A percentile compares a stretch with the other conserved stretches of the same genome.
These are phyloP conservation scores for Neoboletus brunneissimus DNA, from an alignment of 768 basidiomycete genomes.

Conservation along the genomic window DNA sequence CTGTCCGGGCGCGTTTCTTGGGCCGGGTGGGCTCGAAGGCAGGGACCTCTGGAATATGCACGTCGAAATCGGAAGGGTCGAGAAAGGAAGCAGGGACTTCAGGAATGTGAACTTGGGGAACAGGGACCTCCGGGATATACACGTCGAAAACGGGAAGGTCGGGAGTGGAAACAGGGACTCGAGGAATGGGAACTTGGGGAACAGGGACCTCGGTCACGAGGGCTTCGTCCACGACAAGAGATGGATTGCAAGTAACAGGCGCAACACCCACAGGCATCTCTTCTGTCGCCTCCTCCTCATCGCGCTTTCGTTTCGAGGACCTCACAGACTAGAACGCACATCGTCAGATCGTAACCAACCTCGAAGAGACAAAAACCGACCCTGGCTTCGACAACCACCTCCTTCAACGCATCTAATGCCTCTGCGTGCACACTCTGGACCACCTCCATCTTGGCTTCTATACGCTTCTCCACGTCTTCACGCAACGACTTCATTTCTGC, in stretches of 20 bases:
- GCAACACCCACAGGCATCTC: not conserved
- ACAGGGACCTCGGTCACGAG: not conserved
- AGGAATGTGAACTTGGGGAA: no score
- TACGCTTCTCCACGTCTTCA: conserved; percentile 42
- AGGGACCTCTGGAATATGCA: not conserved
- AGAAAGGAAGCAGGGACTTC: no score
- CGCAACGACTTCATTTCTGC: conserved; percentile 47
- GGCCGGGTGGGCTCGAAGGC: conserved; percentile 23
- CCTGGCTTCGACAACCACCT: conserved; percentile 35
- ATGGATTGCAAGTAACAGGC: not conserved
- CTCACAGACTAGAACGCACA: conserved; percentile 24
- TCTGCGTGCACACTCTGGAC: conserved; percentile 42
- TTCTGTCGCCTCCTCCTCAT: conserved; percentile 36
- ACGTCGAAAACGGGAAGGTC: not conserved
- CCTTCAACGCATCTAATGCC: conserved; percentile 36
- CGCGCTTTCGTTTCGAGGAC: conserved; percentile 65
- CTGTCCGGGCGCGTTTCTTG: conserved; percentile 46
- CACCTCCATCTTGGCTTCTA: conserved; percentile 44
- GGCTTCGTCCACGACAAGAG: not conserved
- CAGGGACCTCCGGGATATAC: no score
- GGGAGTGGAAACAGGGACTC: not conserved
- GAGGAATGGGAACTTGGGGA: not conserved
- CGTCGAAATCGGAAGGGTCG: no score
- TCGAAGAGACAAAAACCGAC: conserved; percentile 17
- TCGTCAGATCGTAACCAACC: conserved; percentile 25